Conservation (phyloP, 2,329 filamentous ascomycete species). For the Aspergillus awamori region DNA sequence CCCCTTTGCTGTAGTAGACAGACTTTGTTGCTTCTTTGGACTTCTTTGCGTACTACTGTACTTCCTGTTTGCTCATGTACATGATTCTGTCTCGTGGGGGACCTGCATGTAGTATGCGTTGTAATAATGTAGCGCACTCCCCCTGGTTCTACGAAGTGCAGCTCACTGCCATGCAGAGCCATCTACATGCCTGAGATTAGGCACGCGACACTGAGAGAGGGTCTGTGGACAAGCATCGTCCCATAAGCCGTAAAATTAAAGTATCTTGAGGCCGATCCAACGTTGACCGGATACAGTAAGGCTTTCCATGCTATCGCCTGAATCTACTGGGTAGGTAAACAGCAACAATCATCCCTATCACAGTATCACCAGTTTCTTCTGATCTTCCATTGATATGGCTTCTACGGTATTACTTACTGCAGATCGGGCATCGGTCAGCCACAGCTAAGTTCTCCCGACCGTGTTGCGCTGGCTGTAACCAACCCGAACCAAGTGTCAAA, state of each 20-base stretch:
- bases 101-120: background rate
- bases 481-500: slow-evolving; percentile 4
- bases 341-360: background rate
- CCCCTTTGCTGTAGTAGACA: background rate
- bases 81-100: background rate
- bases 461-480: slow-evolving; percentile 2
- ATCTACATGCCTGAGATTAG: background rate
- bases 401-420: background rate
- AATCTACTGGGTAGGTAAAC: background rate
- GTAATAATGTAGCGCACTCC: background rate
- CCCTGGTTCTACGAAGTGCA: background rate
- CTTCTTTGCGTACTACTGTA: background rate
- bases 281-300: background rate
- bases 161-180: background rate
- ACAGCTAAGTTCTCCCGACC: background rate
- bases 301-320: background rate
- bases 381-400: background rate
- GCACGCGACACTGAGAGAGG: background rate
- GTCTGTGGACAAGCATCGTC: background rate
- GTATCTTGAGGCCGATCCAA: background rate
- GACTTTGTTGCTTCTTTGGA: background rate
- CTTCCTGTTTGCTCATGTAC: background rate
- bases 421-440: background rate
- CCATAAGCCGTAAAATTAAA: background rate
- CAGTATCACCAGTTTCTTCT: background rate